Percentiles rank a stretch among this genome's conserved stretches.
phyloP scores from a whole-genome alignment of 441 rosid species.

The Populus hybrid region DNA sequence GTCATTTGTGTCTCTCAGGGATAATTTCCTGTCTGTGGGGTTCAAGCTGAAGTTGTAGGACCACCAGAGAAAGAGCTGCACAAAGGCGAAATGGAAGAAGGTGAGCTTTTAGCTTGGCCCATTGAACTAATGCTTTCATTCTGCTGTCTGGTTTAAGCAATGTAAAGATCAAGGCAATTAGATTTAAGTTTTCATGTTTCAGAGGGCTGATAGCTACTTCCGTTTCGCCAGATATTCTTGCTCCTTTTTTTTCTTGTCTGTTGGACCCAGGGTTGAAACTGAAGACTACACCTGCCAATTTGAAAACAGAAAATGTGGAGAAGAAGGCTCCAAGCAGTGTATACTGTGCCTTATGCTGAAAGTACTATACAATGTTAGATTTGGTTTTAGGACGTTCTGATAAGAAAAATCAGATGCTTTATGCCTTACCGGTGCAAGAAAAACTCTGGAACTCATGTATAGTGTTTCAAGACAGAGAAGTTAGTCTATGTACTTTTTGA shows the following conservation, averaged over 20 bases:
- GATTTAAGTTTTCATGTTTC: neutral
- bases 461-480: neutral
- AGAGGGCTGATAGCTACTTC: neutral
- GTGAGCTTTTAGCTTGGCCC: neutral
- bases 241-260: neutral
- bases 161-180: neutral
- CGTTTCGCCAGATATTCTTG: neutral
- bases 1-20: slow-evolving; percentile 30
- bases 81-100: neutral
- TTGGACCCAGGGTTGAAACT: neutral
- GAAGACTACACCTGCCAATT: neutral
- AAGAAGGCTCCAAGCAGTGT: neutral
- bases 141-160: neutral
- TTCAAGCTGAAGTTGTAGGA: slow-evolving; percentile 43
- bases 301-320: neutral
- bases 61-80: neutral
- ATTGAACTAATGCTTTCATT: neutral
- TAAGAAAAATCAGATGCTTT: neutral
- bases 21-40: slow-evolving; percentile 41
- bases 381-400: neutral
- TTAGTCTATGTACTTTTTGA: neutral
- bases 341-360: neutral
- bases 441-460: neutral
- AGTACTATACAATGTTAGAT: neutral
- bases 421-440: neutral